These are phyloP conservation scores for Aspergillus spinulosporus DNA, from an alignment of 2,329 filamentous ascomycete species.

Conservation along the genomic window DNA sequence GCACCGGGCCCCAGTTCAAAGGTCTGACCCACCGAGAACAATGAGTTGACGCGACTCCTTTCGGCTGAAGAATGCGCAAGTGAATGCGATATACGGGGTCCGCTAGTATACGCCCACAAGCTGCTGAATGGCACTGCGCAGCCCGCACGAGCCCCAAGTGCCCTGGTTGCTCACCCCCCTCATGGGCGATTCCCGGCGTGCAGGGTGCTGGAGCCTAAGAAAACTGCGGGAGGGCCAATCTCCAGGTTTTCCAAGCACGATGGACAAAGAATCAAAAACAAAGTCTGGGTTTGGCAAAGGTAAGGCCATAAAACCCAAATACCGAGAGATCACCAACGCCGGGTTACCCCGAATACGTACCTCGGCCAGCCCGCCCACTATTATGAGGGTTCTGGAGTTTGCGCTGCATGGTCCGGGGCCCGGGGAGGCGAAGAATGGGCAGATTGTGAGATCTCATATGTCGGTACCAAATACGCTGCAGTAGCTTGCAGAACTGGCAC, in stretches of 20 bases:
- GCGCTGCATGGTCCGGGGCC: neutral
- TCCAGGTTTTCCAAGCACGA: neutral
- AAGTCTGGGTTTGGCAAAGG: neutral
- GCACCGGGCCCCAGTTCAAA: too few species aligned
- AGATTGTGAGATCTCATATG: constrained; percentile 3
- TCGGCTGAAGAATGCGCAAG: too few species aligned
- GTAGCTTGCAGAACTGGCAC: neutral
- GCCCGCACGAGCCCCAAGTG: too few species aligned
- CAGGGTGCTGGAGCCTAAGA: neutral
- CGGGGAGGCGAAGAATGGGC: constrained; percentile 1
- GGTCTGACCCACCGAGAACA: too few species aligned
- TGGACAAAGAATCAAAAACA: neutral
- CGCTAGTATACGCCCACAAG: too few species aligned
- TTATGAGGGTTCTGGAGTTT: neutral
- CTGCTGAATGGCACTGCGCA: too few species aligned
- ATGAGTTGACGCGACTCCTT: too few species aligned
- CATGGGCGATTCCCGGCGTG: neutral
- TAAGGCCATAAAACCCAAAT: neutral
- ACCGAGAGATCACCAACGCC: too few species aligned
- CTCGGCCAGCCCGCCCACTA: neutral
- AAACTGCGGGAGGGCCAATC: neutral
- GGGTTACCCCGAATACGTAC: neutral
- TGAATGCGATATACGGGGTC: too few species aligned
- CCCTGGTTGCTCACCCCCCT: too few species aligned
- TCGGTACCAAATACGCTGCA: constrained; percentile 11